Evolutionary conservation across 345 rosid genomes (phyloP).

Genomic region (Eucalyptus regnans): DNA sequence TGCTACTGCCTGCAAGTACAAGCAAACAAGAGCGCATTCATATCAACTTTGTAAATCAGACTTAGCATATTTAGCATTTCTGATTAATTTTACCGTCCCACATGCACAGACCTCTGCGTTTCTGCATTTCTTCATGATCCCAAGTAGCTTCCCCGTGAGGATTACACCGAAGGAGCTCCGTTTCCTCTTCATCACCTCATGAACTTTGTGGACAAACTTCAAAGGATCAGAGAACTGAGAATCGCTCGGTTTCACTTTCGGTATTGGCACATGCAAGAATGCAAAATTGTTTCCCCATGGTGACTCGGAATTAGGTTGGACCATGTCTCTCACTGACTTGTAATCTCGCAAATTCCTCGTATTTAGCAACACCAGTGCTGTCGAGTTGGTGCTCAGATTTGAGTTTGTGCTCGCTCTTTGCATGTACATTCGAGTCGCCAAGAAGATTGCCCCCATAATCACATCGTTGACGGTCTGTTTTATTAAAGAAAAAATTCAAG

Average conservation of each 20-base stretch:
- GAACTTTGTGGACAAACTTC: conserved; percentile 7
- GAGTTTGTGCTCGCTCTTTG: background rate
- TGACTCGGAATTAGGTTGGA: conserved; percentile 9
- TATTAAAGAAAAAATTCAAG: background rate
- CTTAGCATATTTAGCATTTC: background rate
- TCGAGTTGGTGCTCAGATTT: background rate
- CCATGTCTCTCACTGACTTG: conserved; percentile 38
- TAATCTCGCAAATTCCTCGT: conserved; percentile 27
- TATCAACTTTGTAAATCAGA: background rate
- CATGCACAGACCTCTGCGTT: conserved; percentile 13
- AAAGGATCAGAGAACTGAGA: conserved; percentile 1
- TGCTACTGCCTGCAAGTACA: conserved; percentile 2
- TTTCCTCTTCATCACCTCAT: background rate
- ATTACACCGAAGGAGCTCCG: conserved; percentile 9
- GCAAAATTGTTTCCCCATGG: conserved; percentile 37
- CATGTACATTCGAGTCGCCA: conserved; percentile 36
- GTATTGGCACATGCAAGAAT: conserved; percentile 17
- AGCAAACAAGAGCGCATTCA: background rate
- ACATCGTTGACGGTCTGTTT: conserved; percentile 44
- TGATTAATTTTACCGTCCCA: background rate
- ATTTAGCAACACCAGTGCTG: conserved; percentile 39
- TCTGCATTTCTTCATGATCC: conserved; percentile 7
- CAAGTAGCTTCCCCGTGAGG: conserved; percentile 11
- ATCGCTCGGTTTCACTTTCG: background rate
- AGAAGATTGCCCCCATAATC: conserved; percentile 30